Base-by-base conservation (phyloP, 768 basidiomycete species). In the Trametes cubensis region DNA sequence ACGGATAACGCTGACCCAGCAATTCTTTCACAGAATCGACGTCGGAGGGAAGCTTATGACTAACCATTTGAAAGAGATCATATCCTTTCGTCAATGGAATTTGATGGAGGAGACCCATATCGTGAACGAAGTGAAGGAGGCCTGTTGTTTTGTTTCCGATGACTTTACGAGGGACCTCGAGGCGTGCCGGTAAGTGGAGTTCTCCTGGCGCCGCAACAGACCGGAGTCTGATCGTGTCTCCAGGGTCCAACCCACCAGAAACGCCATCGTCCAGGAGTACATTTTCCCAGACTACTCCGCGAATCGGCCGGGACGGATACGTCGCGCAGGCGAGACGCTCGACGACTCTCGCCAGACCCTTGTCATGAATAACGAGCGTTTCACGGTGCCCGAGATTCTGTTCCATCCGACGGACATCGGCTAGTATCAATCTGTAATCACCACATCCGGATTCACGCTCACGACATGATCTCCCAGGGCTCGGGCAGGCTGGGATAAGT, bases 91-190 rank as follows among this genome's bases (percentile, higher is more conserved):
- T 46, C 95, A 98, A 71, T 98, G 93, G 92, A 93, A 98, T 74
- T 94, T 98, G 92, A 95, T 95, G 88, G 94, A 97, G 70, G 90
- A 98, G 73, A 95, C 94, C 2, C 85, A 89, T 73, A 90, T 98
- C 71, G 88, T 97, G 80, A 95, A 96, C 76, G 84, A 90, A 69
- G 89, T 94, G 69, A 95, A 96, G 74, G 94, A 98, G 74, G 74
- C 84, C 17, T 95, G 93, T 72, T 95, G 94, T 75, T 97, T 88
- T 74, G 89, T 96, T 58, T 87, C 92, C 14, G 77, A 78, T 20
- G 77, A 87, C 69, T 95, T 90, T 78, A 80, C 79, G 61, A 71
- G 73, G 49, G 94, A 97, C 74, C 76, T 94, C 59, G 89, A 94
- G 74, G 75, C 75, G 8, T 92, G 88, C 78, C 85, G 87, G 95